Evolutionary conservation across 202 grass and related monocot species (phyloP).

Genomic region (Setaria viridis): DNA sequence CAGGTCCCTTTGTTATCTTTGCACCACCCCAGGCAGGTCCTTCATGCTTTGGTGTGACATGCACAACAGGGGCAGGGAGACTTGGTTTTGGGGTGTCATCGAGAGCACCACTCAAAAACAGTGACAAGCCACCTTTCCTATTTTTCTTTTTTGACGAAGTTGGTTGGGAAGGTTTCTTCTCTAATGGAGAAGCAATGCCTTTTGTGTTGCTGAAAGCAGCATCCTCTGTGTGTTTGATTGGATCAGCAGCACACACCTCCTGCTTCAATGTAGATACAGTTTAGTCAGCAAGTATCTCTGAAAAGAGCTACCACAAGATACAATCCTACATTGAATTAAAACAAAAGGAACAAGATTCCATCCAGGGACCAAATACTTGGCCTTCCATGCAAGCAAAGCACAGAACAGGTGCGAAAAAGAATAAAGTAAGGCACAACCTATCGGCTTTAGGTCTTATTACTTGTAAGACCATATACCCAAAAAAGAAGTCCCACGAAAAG

Average conservation of each 20-base stretch:
- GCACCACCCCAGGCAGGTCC: conserved; percentile 95
- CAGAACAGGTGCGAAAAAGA: conserved; percentile 46
- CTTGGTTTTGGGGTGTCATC: conserved; percentile 78
- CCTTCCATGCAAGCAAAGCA: conserved; percentile 45
- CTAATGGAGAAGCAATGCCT: conserved; percentile 47
- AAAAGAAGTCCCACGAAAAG: conserved; percentile 15
- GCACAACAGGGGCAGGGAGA: conserved; percentile 40
- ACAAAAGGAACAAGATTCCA: conserved; percentile 25
- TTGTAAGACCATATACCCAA: conserved; percentile 2
- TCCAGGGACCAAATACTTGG: conserved; percentile 42
- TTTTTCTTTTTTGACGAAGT: conserved; percentile 89
- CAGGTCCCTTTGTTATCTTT: conserved; percentile 70
- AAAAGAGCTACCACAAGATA: conserved; percentile 23
- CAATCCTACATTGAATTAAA: conserved; percentile 11
- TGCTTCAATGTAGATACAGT: conserved; percentile 49
- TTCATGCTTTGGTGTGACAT: conserved; percentile 67
- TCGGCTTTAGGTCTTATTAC: conserved; percentile 36
- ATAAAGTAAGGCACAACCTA: conserved; percentile 25
- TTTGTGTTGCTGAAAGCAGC: conserved; percentile 48
- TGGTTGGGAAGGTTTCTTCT: conserved; percentile 61
- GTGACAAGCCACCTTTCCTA: conserved; percentile 86
- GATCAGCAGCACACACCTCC: conserved; percentile 51
- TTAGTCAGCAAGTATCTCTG: conserved; percentile 34
- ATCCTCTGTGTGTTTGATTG: conserved; percentile 55
- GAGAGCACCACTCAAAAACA: conserved; percentile 97